Conservation (phyloP, 352 stramenopile genomes). For the Blastocystis sp. region DNA sequence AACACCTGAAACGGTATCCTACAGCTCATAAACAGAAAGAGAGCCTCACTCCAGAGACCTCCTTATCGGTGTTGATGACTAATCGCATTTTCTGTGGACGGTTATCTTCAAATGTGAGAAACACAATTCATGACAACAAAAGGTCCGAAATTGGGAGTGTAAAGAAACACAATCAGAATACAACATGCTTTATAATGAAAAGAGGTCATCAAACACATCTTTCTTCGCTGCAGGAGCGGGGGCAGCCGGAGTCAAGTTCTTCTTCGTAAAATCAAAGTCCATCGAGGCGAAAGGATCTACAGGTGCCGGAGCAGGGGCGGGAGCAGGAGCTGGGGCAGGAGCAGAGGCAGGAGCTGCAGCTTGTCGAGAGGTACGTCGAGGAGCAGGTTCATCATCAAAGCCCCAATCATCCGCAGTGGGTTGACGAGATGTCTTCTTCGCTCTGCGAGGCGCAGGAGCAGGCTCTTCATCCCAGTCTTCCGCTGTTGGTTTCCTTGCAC, state of each 20-base stretch:
- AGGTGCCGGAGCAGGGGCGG: neutral
- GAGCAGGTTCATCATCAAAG: conserved; percentile 18
- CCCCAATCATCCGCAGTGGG: neutral
- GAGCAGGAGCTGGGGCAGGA: neutral
- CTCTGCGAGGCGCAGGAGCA: neutral
- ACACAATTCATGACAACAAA: neutral
- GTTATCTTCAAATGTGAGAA: neutral
- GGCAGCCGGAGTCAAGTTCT: neutral
- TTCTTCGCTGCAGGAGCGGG: conserved; percentile 32
- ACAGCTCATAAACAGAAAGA: neutral
- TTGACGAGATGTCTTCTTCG: neutral
- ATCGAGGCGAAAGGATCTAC: conserved; percentile 31
- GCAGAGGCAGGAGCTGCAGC: neutral
- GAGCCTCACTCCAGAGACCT: neutral
- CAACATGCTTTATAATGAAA: conserved; percentile 25
- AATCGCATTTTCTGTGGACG: neutral
- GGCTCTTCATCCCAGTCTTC: neutral
- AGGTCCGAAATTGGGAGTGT: neutral
- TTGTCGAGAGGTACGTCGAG: neutral
- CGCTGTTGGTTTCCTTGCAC: neutral
- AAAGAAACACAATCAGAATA: neutral
- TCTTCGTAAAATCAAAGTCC: conserved; percentile 22
- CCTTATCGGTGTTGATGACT: neutral
- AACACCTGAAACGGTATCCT: neutral
- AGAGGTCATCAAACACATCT: conserved; percentile 59